Conservation (phyloP, 352 stramenopile genomes). For the Phytopythium cucurbitacearum region DNA sequence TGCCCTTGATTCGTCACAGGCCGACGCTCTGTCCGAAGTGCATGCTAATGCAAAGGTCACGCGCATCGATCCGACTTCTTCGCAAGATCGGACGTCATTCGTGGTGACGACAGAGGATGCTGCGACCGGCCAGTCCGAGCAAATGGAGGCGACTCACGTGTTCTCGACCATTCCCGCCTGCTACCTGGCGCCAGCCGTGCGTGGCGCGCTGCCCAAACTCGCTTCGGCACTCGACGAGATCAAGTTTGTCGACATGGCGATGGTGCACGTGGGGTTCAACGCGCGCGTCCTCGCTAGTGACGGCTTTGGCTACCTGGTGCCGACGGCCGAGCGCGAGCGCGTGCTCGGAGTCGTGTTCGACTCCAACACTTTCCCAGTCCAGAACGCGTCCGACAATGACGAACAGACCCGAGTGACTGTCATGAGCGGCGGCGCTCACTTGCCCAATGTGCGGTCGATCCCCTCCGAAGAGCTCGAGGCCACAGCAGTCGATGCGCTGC, state of each 20-base stretch:
- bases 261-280: conserved; percentile 78
- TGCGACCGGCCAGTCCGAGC: conserved; percentile 18
- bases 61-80: conserved; percentile 13
- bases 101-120: conserved; percentile 36
- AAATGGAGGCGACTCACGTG: conserved; percentile 58
- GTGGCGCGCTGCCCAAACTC: conserved; percentile 37
- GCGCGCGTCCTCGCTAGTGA: conserved; percentile 44
- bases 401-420: conserved; percentile 77
- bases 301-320: conserved; percentile 87
- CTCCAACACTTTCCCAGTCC: conserved; percentile 84
- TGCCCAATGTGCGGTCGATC: conserved; percentile 45
- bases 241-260: conserved; percentile 78
- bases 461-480: conserved; percentile 43
- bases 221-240: conserved; percentile 52
- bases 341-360: conserved; percentile 86
- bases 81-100: conserved; percentile 17
- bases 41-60: conserved; percentile 31
- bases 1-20: conserved; percentile 3
- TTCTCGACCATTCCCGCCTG: conserved; percentile 77
- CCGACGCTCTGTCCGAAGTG: conserved; percentile 39
- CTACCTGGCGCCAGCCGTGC: conserved; percentile 42
- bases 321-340: conserved; percentile 58
- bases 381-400: conserved; percentile 34
- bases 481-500: conserved; percentile 60
- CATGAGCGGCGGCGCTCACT: conserved; percentile 82